Conservation (phyloP, 1,139 yeast species). For the Yamadazyma triangularis region DNA sequence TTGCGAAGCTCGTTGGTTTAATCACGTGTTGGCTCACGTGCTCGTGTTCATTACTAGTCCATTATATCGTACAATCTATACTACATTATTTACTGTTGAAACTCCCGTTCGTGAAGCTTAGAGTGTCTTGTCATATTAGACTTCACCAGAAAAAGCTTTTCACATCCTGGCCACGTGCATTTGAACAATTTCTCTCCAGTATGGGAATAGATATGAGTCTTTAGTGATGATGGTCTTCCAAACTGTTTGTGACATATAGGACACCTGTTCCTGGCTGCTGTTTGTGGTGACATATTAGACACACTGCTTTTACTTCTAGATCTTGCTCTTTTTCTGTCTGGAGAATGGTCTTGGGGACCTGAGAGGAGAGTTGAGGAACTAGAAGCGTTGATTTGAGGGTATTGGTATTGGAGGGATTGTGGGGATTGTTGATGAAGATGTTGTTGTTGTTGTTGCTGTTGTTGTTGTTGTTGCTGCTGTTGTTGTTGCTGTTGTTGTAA, state of each 20-base stretch:
- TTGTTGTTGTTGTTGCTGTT: conserved; percentile 3
- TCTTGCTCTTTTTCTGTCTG: too few species aligned
- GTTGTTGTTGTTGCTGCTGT: conserved; percentile 6
- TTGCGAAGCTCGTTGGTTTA: too few species aligned
- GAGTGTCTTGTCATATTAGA: conserved; percentile 79
- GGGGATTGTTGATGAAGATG: conserved; percentile 1
- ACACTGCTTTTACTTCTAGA: conserved; percentile 7
- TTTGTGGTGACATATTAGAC: conserved; percentile 28
- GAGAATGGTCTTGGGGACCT: too few species aligned
- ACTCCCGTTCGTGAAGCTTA: conserved; percentile 52
- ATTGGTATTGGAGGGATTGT: background rate
- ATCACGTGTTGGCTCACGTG: too few species aligned
- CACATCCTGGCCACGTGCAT: conserved; percentile 67
- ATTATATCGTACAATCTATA: too few species aligned
- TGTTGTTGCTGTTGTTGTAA: conserved; percentile 3
- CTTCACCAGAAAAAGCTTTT: conserved; percentile 68
- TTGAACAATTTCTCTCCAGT: conserved; percentile 80
- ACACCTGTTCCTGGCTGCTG: conserved; percentile 46
- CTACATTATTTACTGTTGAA: too few species aligned
- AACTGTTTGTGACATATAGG: conserved; percentile 71
- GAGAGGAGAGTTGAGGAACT: background rate
- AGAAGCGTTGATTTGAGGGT: background rate
- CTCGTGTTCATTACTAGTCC: too few species aligned
- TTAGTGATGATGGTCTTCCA: conserved; percentile 75
- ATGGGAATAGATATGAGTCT: conserved; percentile 78